Percentiles rank a stretch among this genome's conserved stretches.
phyloP scores from a whole-genome alignment of 371 early-diverging fungal species.

The Mucor indicus region DNA sequence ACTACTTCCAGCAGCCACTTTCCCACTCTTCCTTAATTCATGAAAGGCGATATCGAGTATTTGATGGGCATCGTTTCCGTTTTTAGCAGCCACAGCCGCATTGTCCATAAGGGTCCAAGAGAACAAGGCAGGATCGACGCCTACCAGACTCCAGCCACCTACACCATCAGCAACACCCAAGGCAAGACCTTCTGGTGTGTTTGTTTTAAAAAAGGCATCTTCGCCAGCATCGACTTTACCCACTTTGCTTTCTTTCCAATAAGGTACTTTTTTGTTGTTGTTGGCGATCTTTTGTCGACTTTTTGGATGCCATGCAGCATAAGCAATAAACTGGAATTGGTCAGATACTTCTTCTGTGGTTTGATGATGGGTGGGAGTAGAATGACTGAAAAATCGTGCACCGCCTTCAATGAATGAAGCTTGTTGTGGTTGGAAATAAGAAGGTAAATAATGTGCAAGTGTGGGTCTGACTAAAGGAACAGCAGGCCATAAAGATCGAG shows the following conservation, averaged over 20 bases:
- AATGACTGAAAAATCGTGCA: background rate
- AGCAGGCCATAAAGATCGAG: slow-evolving; percentile 3
- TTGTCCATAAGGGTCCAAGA: slow-evolving; percentile 73
- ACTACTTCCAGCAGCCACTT: slow-evolving; percentile 65
- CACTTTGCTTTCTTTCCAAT: slow-evolving; percentile 41
- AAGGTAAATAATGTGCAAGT: slow-evolving; percentile 2
- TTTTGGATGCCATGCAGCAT: slow-evolving; percentile 54
- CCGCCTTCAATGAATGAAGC: background rate
- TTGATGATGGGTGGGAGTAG: background rate
- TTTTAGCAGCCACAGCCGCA: slow-evolving; percentile 57
- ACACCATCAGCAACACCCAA: slow-evolving; percentile 72
- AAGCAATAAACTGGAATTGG: slow-evolving; percentile 38
- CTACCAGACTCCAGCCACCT: slow-evolving; percentile 67
- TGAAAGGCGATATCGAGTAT: slow-evolving; percentile 60
- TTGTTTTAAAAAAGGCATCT: slow-evolving; percentile 68
- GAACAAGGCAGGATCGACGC: slow-evolving; percentile 58
- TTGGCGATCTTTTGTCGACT: slow-evolving; percentile 23
- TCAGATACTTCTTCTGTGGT: slow-evolving; percentile 5
- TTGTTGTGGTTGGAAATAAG: slow-evolving; percentile 10
- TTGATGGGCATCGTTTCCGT: slow-evolving; percentile 45
- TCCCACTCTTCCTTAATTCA: slow-evolving; percentile 52
- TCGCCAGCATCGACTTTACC: slow-evolving; percentile 74
- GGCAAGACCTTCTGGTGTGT: slow-evolving; percentile 55
- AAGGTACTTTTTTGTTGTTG: slow-evolving; percentile 28
- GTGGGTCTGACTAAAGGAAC: slow-evolving; percentile 1